Conservation (phyloP, 2,329 filamentous ascomycete genomes). For the Raffaelea albimanens region DNA sequence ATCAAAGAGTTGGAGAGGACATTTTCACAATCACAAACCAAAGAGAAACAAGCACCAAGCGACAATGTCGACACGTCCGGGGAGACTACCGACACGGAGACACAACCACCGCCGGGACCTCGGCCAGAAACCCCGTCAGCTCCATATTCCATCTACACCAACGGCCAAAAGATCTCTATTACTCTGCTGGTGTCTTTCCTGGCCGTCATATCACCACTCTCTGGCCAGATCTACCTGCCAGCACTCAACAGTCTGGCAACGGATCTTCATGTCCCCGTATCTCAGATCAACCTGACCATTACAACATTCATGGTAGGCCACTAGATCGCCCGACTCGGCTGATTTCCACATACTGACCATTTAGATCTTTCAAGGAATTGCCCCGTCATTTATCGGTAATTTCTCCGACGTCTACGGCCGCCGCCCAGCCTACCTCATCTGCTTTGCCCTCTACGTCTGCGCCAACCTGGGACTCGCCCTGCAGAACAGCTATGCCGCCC, state of each 20-base stretch:
- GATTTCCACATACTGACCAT: neutral
- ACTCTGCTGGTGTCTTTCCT: conserved; percentile 11
- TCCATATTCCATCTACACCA: conserved; percentile 7
- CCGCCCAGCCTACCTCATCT: conserved; percentile 35
- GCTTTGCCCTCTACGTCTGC: conserved; percentile 32
- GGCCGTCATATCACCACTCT: conserved; percentile 11
- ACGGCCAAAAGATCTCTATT: conserved; percentile 12
- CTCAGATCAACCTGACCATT: conserved; percentile 29
- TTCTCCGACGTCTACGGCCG: conserved; percentile 39
- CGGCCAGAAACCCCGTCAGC: neutral
- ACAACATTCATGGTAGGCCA: conserved; percentile 27
- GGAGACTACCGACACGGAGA: no score
- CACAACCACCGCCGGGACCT: no score
- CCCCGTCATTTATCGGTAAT: conserved; percentile 37
- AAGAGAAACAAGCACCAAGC: no score
- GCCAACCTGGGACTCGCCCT: conserved; percentile 35
- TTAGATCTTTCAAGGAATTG: conserved; percentile 38
- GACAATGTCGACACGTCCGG: no score
- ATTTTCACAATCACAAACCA: neutral
- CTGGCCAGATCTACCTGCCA: conserved; percentile 10
- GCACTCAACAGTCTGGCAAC: conserved; percentile 1
- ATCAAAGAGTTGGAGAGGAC: neutral
- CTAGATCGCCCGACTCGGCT: neutral
- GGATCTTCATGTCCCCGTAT: conserved; percentile 22
- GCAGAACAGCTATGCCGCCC: conserved; percentile 29